Evolutionary conservation across 208 protist genomes (phyloP), one percentile per base, ranked within the genome.

Genomic region (Trypanosoma avium): DNA sequence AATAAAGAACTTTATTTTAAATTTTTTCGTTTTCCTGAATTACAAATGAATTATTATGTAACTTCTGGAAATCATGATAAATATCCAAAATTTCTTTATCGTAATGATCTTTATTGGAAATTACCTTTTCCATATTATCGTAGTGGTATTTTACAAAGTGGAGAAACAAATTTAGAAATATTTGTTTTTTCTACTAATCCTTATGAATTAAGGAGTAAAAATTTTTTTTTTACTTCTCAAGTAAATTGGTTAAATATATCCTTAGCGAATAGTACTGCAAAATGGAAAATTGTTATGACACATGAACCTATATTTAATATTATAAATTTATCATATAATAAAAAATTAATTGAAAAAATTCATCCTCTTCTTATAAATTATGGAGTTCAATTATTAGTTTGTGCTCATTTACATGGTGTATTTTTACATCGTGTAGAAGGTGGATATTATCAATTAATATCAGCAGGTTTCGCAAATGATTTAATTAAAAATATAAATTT

Each of bases 11-110:
- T 52, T 36, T 4, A 48, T 9, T 12, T 13, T 4, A 62, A 62
- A 19, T 48, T 62, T 33, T 50, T 48, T n/a, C 4, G 21, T 19
- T 49, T 33, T 22, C 36, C 13, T 17, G 24, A 49, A 35, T 38
- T 71, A 8, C 65, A 68, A 33, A 43, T 66, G 1, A 40, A 22
- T 9, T 71, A 50, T 27, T 71, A 71, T 40, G 57, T 40, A 0
- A 52, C 50, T 17, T 30, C 21, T 38, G 65, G 65, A 22, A 71
- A 71, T 48, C 65, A 71, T 54, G 65, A 71, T 43, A 24, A 42
- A 24, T 38, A 2, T 21, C 43, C 57, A 32, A 13, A 21, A 15
- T 52, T 46, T 52, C 22, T 52, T 15, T 36, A 52, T 32, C 57
- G 57, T 35, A 49, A 29, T 36, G n/a, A 62, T 10, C 7, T 4